A percentile compares a stretch with the other conserved stretches of the same genome.
Conservation (phyloP, 306 rosid species). For the Inga laurina region DNA sequence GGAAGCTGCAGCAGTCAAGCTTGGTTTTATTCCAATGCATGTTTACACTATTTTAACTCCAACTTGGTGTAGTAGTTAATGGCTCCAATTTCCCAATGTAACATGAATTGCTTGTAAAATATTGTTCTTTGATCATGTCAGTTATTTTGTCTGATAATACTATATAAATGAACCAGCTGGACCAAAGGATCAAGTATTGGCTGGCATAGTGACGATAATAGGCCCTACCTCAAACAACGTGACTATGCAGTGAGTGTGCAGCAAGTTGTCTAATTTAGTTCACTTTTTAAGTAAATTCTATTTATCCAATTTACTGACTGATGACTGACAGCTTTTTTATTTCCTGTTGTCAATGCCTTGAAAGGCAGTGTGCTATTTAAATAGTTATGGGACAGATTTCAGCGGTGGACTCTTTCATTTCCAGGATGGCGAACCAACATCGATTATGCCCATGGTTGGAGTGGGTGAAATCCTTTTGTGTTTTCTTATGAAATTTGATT, state of each 20-base stretch:
- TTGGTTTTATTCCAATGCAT: not conserved
- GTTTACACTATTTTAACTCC: not conserved
- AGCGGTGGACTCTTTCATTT: conserved; percentile 85
- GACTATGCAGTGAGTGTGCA: conserved; percentile 68
- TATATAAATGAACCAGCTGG: conserved; percentile 60
- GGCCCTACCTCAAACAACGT: conserved; percentile 84
- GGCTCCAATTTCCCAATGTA: not conserved
- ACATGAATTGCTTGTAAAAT: not conserved
- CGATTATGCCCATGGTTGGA: conserved; percentile 66
- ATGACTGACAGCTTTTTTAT: conserved; percentile 26
- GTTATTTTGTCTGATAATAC: conserved; percentile 19
- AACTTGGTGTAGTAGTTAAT: not conserved
- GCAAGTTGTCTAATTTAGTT: not conserved
- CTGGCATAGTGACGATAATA: conserved; percentile 95
- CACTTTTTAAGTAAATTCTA: not conserved
- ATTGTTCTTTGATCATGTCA: conserved; percentile 5
- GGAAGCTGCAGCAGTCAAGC: not conserved
- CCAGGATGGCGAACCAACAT: conserved; percentile 72
- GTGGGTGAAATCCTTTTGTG: conserved; percentile 53
- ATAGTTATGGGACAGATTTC: conserved; percentile 69
- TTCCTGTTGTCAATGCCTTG: conserved; percentile 30
- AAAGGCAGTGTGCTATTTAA: conserved; percentile 92
- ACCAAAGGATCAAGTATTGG: conserved; percentile 87
- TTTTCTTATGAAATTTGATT: conserved; percentile 1
- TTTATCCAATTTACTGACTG: conserved; percentile 26